Conservation (phyloP, 129 eudicot species). For the Heracleum sosnowskyi region DNA sequence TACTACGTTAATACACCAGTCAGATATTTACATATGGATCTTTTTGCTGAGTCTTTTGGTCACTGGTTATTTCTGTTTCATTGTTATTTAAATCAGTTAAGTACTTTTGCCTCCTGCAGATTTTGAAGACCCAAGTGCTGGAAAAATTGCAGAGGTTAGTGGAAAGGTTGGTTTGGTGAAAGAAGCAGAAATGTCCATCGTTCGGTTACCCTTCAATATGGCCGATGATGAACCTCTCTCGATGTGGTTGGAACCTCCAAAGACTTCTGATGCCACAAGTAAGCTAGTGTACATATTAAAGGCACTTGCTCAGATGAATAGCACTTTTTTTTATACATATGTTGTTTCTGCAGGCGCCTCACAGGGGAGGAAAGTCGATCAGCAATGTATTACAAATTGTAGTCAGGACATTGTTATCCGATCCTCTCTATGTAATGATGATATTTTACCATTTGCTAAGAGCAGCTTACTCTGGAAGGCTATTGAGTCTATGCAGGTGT, state of each 20-base stretch:
- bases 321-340: not conserved
- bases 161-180: not conserved
- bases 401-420: not conserved
- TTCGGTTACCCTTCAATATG: not conserved
- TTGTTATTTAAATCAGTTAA: not conserved
- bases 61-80: not conserved
- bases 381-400: not conserved
- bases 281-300: not conserved
- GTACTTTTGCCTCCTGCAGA: not conserved
- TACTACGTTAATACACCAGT: not conserved
- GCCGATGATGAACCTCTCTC: not conserved
- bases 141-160: not conserved
- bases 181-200: not conserved
- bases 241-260: not conserved
- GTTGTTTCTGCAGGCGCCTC: not conserved
- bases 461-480: not conserved
- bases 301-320: not conserved
- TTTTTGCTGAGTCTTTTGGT: not conserved
- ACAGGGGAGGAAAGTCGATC: not conserved
- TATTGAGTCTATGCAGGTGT: conserved; percentile 47
- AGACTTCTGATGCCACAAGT: not conserved
- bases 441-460: not conserved
- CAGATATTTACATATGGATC: not conserved
- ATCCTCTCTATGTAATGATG: not conserved
- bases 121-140: not conserved